Conservation (phyloP, 768 basidiomycete genomes). For the Auricularia cornea region DNA sequence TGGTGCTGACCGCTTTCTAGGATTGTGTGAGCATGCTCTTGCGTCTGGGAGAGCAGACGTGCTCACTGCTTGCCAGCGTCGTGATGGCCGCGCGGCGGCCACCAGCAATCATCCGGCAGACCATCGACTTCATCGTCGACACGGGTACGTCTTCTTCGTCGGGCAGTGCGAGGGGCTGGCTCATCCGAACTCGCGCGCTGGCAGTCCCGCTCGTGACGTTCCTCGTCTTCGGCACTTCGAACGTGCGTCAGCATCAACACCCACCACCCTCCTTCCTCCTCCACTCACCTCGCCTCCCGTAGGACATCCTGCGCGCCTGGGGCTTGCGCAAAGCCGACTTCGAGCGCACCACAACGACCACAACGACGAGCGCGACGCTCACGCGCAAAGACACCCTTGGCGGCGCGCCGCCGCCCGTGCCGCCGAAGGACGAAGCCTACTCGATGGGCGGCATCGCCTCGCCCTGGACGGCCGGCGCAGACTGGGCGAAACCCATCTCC, state of each 20-base stretch:
- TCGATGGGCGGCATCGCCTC: background rate
- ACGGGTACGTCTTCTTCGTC: background rate
- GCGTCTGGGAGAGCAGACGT: background rate
- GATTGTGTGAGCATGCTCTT: background rate
- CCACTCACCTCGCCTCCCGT: too few species aligned
- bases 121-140: background rate
- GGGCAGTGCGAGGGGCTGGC: too few species aligned
- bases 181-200: too few species aligned
- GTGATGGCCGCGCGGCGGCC: background rate
- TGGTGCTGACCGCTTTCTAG: background rate
- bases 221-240: background rate
- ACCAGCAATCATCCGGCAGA: background rate
- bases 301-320: background rate
- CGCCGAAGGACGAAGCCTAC: background rate
- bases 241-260: background rate
- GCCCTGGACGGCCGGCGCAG: background rate
- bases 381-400: background rate
- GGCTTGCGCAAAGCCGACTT: background rate
- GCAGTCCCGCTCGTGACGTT: background rate
- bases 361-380: background rate
- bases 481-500: background rate
- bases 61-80: background rate
- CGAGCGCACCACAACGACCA: background rate
- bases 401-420: background rate
- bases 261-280: background rate